These are phyloP conservation scores for Cytospora piceicola DNA, from an alignment of 2,329 filamentous ascomycete genomes.

Conservation along the genomic window DNA sequence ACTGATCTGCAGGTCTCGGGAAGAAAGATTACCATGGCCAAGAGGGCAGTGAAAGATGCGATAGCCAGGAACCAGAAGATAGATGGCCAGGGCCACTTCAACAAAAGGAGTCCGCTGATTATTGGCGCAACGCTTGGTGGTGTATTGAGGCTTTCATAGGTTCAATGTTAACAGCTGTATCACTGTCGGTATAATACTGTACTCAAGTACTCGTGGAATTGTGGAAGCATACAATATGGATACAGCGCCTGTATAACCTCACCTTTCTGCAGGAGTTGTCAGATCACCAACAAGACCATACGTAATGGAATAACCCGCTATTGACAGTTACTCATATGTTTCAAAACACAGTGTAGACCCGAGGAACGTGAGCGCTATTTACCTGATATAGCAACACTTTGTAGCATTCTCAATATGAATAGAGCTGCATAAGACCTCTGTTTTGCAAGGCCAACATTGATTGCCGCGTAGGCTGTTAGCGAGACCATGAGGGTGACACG, in stretches of 20 bases:
- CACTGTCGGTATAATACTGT: background rate
- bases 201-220: background rate
- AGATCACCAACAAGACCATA: conserved; percentile 12
- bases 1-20: conserved; percentile 10
- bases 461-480: conserved; percentile 18
- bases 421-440: conserved; percentile 24
- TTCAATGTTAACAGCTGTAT: background rate
- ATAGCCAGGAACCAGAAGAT: conserved; percentile 8
- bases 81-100: conserved; percentile 8
- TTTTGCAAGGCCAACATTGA: conserved; percentile 27
- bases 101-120: conserved; percentile 10
- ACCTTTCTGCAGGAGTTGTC: conserved; percentile 5
- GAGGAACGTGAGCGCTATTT: too few relatives aligned
- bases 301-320: conserved; percentile 4
- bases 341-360: too few relatives aligned
- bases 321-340: background rate
- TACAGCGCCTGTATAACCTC: conserved; percentile 7
- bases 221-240: conserved; percentile 1
- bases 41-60: background rate
- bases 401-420: conserved; percentile 30
- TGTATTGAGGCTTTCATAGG: conserved; percentile 7
- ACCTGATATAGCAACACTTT: conserved; percentile 28
- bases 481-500: conserved; percentile 23
- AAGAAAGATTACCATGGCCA: background rate
- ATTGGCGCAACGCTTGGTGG: conserved; percentile 8